Percentiles rank a stretch among this genome's conserved stretches.
Evolutionary conservation across 2,329 filamentous ascomycete genomes (phyloP).

Genomic region (Colletotrichum agaves): DNA sequence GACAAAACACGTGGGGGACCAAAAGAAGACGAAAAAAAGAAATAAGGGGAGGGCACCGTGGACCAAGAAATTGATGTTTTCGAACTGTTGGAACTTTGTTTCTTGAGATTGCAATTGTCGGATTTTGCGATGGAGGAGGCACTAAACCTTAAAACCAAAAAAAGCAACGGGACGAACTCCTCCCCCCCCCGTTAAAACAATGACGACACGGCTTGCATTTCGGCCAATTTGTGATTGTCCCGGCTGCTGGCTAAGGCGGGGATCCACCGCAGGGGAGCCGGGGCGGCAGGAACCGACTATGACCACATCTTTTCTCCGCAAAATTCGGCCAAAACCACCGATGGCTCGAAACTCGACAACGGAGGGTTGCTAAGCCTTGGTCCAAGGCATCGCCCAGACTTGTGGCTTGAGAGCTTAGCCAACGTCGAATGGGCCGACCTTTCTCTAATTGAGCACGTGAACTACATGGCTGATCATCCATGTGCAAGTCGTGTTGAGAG

Average conservation of each 20-base stretch:
- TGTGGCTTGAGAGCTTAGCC: background rate
- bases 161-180: slow-evolving; percentile 8
- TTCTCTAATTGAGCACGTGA: no score
- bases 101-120: no score
- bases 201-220: background rate
- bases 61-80: background rate
- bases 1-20: background rate
- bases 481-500: no score
- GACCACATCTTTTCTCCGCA: background rate
- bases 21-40: background rate
- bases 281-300: background rate
- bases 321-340: background rate
- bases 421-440: background rate
- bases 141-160: background rate
- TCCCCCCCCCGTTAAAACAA: background rate
- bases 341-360: background rate
- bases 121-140: no score
- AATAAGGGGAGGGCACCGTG: no score
- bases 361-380: background rate
- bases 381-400: slow-evolving; percentile 1
- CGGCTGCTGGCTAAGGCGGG: background rate
- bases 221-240: slow-evolving; percentile 17
- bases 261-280: background rate
- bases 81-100: background rate
- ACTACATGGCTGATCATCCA: no score